These are phyloP conservation scores for Hypoxylon cercidicola DNA, from an alignment of 495 filamentous ascomycete genomes.

Conservation along the genomic window DNA sequence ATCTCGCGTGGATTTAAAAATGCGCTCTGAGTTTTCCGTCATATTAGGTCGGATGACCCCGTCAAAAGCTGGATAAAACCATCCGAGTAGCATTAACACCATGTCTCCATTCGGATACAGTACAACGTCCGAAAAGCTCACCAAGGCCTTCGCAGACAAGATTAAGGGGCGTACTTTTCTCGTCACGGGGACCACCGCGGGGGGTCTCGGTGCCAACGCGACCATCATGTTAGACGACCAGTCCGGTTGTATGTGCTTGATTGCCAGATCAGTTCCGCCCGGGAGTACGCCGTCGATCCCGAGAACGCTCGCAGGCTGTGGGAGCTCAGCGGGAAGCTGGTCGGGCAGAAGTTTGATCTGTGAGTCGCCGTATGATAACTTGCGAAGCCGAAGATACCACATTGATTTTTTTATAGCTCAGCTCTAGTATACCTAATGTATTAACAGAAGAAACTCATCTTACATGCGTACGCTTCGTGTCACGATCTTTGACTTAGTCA, in stretches of 20 bases:
- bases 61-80: conserved; percentile 6
- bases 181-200: conserved; percentile 60
- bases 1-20: too few species aligned
- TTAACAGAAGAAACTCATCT: too few species aligned
- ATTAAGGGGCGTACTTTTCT: conserved; percentile 49
- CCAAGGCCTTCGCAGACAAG: conserved; percentile 54
- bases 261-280: conserved; percentile 42
- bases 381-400: neutral
- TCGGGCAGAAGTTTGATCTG: conserved; percentile 48
- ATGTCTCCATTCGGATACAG: conserved; percentile 34
- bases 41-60: too few species aligned
- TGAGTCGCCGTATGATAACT: neutral
- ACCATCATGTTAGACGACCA: conserved; percentile 49
- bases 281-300: conserved; percentile 48
- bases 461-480: too few species aligned
- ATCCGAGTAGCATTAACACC: neutral
- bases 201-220: conserved; percentile 56
- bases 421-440: conserved; percentile 3
- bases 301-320: conserved; percentile 53
- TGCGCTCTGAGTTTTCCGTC: too few species aligned
- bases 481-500: too few species aligned
- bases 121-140: conserved; percentile 56
- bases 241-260: conserved; percentile 46
- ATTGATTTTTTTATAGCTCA: neutral
- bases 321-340: conserved; percentile 54